A percentile compares a stretch with the other conserved stretches of the same genome.
Evolutionary conservation across 2,329 filamentous ascomycete species (phyloP).

Genomic region (Exophiala aquamarina): DNA sequence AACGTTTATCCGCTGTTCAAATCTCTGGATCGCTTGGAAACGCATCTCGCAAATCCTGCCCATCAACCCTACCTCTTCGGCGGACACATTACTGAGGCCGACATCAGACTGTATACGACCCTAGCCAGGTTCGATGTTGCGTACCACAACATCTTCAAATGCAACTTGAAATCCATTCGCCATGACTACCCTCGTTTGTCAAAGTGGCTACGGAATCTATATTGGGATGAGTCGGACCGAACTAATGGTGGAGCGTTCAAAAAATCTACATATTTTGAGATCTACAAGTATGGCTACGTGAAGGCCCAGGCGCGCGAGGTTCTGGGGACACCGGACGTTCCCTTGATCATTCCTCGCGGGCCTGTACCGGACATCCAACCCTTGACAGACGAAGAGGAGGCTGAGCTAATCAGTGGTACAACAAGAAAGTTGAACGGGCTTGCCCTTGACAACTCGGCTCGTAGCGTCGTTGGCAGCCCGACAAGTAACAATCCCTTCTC

Average conservation of each 20-base stretch:
- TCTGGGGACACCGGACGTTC: constrained; percentile 13
- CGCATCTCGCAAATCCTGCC: constrained; percentile 55
- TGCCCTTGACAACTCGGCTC: constrained; percentile 2
- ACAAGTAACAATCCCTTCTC: constrained; percentile 19
- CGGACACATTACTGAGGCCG: constrained; percentile 71
- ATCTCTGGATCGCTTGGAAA: constrained; percentile 71
- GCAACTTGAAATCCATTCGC: constrained; percentile 63
- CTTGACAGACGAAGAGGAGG: constrained; percentile 28
- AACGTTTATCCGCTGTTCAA: constrained; percentile 69
- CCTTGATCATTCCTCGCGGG: constrained; percentile 23
- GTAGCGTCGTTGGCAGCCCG: not conserved
- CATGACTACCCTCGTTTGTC: constrained; percentile 57
- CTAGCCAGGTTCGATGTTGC: constrained; percentile 68
- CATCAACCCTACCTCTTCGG: constrained; percentile 71
- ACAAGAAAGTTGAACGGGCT: constrained; percentile 15
- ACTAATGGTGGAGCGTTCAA: constrained; percentile 45
- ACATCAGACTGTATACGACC: constrained; percentile 70
- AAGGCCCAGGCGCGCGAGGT: constrained; percentile 19
- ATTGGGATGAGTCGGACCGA: constrained; percentile 45
- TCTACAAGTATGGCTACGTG: constrained; percentile 30
- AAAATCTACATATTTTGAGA: constrained; percentile 45
- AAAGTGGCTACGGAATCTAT: constrained; percentile 47
- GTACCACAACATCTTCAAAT: constrained; percentile 82
- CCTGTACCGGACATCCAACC: constrained; percentile 25
- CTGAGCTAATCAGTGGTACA: constrained; percentile 18